These are phyloP conservation scores for Camellia sinensis DNA, from an alignment of 148 eudicot genomes.

Conservation along the genomic window DNA sequence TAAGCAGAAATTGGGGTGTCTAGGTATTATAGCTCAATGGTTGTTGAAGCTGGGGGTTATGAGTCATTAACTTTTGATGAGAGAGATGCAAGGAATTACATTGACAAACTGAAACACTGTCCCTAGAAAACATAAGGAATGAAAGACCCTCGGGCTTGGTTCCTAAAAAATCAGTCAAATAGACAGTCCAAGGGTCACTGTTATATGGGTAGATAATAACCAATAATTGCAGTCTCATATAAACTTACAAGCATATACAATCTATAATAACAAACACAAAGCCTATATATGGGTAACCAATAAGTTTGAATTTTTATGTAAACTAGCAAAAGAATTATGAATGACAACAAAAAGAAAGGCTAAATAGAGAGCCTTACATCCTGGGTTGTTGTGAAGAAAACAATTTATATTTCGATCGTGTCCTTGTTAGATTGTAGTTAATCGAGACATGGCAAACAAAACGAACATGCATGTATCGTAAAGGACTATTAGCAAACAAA, in stretches of 20 bases:
- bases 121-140: background rate
- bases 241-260: background rate
- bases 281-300: background rate
- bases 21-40: too few species aligned
- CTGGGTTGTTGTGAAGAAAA: conserved; percentile 29
- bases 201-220: background rate
- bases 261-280: background rate
- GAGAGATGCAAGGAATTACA: too few species aligned
- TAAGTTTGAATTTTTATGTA: background rate
- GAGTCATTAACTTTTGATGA: too few species aligned
- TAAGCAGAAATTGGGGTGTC: too few species aligned
- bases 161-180: background rate
- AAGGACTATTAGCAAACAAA: conserved; percentile 19
- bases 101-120: background rate
- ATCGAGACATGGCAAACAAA: conserved; percentile 55
- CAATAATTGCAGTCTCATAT: background rate
- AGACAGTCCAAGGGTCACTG: background rate
- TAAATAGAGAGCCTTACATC: conserved; percentile 32
- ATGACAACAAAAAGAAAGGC: background rate
- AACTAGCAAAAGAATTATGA: background rate
- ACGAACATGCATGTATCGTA: conserved; percentile 45
- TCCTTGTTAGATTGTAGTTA: conserved; percentile 40
- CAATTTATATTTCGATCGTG: conserved; percentile 28
- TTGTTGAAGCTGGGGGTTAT: too few species aligned
- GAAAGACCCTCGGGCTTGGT: background rate